Conservation (phyloP, 2,329 filamentous ascomycete species). For the Fusarium oligoseptatum region DNA sequence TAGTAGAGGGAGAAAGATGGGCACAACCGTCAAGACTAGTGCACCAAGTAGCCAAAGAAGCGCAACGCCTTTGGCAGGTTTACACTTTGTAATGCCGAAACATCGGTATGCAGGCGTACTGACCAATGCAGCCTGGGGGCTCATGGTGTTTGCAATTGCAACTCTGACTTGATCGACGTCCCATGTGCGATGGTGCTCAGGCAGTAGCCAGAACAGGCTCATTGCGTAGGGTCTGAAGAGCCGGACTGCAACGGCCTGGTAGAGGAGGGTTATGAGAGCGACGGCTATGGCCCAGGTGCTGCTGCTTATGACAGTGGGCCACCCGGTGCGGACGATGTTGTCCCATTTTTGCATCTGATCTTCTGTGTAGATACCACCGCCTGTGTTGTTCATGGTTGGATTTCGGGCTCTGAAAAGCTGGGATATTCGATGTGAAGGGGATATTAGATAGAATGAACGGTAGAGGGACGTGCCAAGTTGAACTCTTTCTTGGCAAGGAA, state of each 20-base stretch:
- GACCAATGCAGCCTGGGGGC: neutral
- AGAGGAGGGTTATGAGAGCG: conserved; percentile 12
- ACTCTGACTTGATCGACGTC: conserved; percentile 11
- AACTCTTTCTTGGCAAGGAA: neutral
- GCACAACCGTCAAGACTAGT: neutral
- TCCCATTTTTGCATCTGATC: conserved; percentile 4
- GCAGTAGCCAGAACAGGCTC: conserved; percentile 5
- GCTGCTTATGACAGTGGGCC: conserved; percentile 14
- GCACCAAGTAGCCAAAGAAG: neutral
- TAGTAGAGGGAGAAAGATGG: neutral
- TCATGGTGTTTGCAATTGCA: conserved; percentile 1
- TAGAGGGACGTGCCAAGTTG: neutral
- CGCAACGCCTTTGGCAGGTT: neutral
- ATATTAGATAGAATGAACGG: neutral
- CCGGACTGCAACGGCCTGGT: conserved; percentile 11
- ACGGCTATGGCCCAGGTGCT: conserved; percentile 11
- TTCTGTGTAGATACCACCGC: neutral
- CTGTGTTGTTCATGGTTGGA: neutral
- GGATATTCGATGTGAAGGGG: neutral
- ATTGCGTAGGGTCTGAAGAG: conserved; percentile 12
- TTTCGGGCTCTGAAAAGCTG: neutral
- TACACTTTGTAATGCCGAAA: neutral
- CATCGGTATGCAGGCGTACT: neutral
- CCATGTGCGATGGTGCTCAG: conserved; percentile 8
- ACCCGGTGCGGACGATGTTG: conserved; percentile 3